Evolutionary conservation across 192 early-diverging fungal genomes (phyloP).

Genomic region (Piromyces finnis): DNA sequence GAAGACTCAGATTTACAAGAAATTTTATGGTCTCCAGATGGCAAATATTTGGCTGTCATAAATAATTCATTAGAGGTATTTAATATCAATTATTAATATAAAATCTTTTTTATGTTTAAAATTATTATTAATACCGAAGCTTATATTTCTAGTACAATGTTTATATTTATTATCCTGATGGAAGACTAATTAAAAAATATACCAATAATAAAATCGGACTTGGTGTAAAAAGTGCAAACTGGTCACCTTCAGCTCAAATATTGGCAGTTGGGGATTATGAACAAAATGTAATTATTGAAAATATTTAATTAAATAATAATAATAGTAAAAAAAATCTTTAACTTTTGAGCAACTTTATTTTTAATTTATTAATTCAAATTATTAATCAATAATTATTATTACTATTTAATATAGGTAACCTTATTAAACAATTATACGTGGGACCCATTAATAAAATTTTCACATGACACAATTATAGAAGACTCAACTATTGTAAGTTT

Average conservation of each 20-base stretch:
- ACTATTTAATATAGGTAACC: slow-evolving; percentile 20
- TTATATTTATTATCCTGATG: slow-evolving; percentile 50
- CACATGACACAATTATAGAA: slow-evolving; percentile 14
- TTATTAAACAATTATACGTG: slow-evolving; percentile 54
- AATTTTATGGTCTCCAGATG: slow-evolving; percentile 73
- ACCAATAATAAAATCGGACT: slow-evolving; percentile 38
- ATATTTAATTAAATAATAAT: too few species aligned
- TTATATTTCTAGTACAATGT: slow-evolving; percentile 34
- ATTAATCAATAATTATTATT: not conserved
- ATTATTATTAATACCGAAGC: too few species aligned
- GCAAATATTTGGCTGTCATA: slow-evolving; percentile 54
- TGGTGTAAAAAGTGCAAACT: slow-evolving; percentile 54
- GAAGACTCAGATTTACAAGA: slow-evolving; percentile 58
- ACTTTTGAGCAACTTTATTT: too few species aligned
- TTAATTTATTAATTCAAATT: too few species aligned
- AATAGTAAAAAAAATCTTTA: too few species aligned
- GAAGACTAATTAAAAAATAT: slow-evolving; percentile 18
- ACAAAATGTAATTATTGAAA: slow-evolving; percentile 35
- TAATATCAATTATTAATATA: not conserved
- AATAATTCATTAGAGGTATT: slow-evolving; percentile 44
- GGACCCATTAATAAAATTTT: slow-evolving; percentile 41
- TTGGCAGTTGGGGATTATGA: slow-evolving; percentile 76
- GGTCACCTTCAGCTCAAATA: slow-evolving; percentile 59
- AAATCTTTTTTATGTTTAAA: too few species aligned
- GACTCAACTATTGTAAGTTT: not conserved